phyloP scores from a whole-genome alignment of 108 stramenopile genomes.

The Skeletonema grethae region DNA sequence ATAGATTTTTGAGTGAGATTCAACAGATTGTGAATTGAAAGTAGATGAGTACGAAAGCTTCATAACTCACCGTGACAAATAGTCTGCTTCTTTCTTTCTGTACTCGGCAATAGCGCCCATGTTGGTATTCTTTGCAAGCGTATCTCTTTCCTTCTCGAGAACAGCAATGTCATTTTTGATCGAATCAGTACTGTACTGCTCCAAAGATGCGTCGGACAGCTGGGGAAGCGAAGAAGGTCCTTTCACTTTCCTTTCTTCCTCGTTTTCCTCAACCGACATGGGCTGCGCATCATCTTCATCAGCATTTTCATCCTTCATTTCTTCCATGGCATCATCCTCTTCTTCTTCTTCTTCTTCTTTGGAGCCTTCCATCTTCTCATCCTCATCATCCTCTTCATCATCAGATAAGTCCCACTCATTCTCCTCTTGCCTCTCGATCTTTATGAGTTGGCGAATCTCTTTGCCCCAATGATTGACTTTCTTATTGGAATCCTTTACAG shows the following conservation, averaged over 20 bases:
- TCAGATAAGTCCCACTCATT: constrained; percentile 57
- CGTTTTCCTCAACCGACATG: constrained; percentile 16
- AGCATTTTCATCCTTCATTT: constrained; percentile 37
- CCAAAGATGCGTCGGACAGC: constrained; percentile 58
- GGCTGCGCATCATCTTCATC: constrained; percentile 16
- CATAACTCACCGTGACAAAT: constrained; percentile 67
- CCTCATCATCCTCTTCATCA: constrained; percentile 62
- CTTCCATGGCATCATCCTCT: constrained; percentile 39
- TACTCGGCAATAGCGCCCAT: constrained; percentile 95
- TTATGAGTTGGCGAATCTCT: constrained; percentile 64
- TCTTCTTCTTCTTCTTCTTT: constrained; percentile 41
- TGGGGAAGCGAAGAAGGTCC: constrained; percentile 41
- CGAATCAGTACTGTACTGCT: constrained; percentile 62
- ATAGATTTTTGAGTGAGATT: background rate
- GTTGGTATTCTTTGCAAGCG: constrained; percentile 89
- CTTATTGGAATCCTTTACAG: constrained; percentile 63
- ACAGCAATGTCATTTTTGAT: constrained; percentile 71
- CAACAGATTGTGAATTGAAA: background rate
- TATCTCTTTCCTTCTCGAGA: constrained; percentile 79
- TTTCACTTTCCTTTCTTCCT: constrained; percentile 19
- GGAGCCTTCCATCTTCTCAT: constrained; percentile 36
- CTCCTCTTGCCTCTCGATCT: constrained; percentile 61
- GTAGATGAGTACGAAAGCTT: background rate
- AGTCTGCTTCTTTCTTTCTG: constrained; percentile 90
- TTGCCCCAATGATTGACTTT: constrained; percentile 66